Evolutionary conservation across 306 rosid genomes (phyloP).

Genomic region (Myrica gale): DNA sequence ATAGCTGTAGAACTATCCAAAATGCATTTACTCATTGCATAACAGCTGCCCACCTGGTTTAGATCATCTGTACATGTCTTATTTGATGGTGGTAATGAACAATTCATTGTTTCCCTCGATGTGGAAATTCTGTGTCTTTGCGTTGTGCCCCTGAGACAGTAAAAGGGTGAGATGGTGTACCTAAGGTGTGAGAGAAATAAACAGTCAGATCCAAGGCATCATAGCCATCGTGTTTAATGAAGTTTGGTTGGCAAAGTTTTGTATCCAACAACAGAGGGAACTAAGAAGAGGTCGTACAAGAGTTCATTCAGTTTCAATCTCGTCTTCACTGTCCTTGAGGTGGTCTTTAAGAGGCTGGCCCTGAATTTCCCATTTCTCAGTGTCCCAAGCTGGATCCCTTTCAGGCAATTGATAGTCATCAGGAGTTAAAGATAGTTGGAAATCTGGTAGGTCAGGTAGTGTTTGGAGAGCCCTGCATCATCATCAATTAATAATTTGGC

Average conservation of each 20-base stretch:
- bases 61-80: neutral
- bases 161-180: neutral
- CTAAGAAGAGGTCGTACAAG: slow-evolving; percentile 15
- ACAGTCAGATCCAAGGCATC: neutral
- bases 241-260: slow-evolving; percentile 13
- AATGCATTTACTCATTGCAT: no score
- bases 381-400: slow-evolving; percentile 68
- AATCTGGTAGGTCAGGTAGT: slow-evolving; percentile 89
- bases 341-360: slow-evolving; percentile 72
- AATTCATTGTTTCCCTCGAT: neutral
- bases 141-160: neutral
- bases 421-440: slow-evolving; percentile 77
- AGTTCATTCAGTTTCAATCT: slow-evolving; percentile 39
- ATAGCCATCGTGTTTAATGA: neutral
- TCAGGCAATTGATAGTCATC: slow-evolving; percentile 78
- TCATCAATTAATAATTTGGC: slow-evolving; percentile 1
- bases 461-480: slow-evolving; percentile 66
- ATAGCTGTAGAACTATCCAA: neutral
- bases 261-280: slow-evolving; percentile 19
- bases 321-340: slow-evolving; percentile 64
- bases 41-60: neutral
- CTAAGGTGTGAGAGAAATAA: neutral
- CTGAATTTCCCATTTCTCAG: slow-evolving; percentile 52
- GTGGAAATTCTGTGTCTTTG: neutral
- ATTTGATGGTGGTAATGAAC: neutral